Evolutionary conservation across 2,329 filamentous ascomycete species (phyloP).

Genomic region (Ophiostoma quercus): DNA sequence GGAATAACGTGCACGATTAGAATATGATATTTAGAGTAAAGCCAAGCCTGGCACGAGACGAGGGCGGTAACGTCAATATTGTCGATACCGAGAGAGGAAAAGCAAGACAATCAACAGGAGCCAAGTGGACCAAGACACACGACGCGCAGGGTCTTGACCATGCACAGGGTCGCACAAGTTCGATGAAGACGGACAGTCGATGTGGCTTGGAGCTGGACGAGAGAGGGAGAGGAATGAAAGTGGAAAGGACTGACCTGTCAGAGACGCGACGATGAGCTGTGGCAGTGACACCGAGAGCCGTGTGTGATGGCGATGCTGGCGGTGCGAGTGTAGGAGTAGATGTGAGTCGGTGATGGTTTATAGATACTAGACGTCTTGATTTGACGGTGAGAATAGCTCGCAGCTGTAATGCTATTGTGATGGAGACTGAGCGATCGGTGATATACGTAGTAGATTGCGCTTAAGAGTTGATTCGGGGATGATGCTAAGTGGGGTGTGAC

Average conservation of each 20-base stretch:
- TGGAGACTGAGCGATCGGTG: too few relatives aligned
- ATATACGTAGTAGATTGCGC: too few relatives aligned
- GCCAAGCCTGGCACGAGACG: not conserved
- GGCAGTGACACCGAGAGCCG: not conserved
- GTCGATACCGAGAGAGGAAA: not conserved
- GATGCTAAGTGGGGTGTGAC: too few relatives aligned
- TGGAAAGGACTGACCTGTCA: not conserved
- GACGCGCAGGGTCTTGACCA: not conserved
- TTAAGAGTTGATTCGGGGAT: too few relatives aligned
- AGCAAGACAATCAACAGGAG: not conserved
- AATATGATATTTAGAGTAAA: not conserved
- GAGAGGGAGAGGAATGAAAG: not conserved
- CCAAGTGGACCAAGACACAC: not conserved
- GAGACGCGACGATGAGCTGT: not conserved
- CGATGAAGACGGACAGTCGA: not conserved
- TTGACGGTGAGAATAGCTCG: too few relatives aligned
- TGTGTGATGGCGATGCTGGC: not conserved
- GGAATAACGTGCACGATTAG: not conserved
- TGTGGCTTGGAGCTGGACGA: not conserved
- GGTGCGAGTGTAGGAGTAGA: not conserved
- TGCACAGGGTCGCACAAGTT: not conserved
- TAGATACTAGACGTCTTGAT: too few relatives aligned
- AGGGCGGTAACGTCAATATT: not conserved
- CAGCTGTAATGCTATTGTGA: too few relatives aligned
- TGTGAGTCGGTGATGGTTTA: too few relatives aligned